phyloP scores from a whole-genome alignment of 164 flowering plant genomes.

The Taxillus chinensis region DNA sequence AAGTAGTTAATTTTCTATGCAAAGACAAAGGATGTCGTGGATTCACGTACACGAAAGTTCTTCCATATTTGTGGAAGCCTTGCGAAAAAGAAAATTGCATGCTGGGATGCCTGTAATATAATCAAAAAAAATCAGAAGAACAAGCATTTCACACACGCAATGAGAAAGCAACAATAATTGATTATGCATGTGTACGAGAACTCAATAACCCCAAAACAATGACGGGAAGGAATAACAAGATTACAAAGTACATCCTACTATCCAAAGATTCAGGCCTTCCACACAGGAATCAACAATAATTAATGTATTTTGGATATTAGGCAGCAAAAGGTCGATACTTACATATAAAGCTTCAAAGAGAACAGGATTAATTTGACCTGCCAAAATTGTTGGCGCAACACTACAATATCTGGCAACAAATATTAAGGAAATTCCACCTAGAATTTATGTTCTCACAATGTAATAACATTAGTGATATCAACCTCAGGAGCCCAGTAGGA shows the following conservation, averaged over 20 bases:
- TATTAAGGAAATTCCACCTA: conserved; percentile 17
- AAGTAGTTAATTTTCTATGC: too few species aligned
- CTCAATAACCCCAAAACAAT: too few species aligned
- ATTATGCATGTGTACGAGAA: too few species aligned
- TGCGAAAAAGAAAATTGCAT: conserved; percentile 86
- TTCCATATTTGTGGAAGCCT: conserved; percentile 88
- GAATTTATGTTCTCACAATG: too few species aligned
- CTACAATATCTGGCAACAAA: conserved; percentile 61
- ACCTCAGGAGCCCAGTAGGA: conserved; percentile 27
- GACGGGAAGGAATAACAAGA: too few species aligned
- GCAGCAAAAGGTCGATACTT: conserved; percentile 22
- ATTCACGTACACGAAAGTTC: conserved; percentile 61
- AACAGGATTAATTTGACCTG: conserved; percentile 77
- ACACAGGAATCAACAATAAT: too few species aligned
- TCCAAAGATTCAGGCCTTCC: too few species aligned
- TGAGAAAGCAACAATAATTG: too few species aligned
- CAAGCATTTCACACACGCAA: too few species aligned
- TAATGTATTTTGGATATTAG: too few species aligned
- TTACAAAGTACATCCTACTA: too few species aligned
- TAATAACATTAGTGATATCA: background rate
- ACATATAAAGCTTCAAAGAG: conserved; percentile 94
- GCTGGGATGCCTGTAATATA: conserved; percentile 76
- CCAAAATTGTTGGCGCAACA: conserved; percentile 75
- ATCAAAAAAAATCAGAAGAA: too few species aligned
- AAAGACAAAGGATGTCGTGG: background rate